Evolutionary conservation across 1,139 yeast genomes (phyloP), one percentile per base, ranked within the genome.

Genomic region (Hemisphaericaspora xylofermentans): DNA sequence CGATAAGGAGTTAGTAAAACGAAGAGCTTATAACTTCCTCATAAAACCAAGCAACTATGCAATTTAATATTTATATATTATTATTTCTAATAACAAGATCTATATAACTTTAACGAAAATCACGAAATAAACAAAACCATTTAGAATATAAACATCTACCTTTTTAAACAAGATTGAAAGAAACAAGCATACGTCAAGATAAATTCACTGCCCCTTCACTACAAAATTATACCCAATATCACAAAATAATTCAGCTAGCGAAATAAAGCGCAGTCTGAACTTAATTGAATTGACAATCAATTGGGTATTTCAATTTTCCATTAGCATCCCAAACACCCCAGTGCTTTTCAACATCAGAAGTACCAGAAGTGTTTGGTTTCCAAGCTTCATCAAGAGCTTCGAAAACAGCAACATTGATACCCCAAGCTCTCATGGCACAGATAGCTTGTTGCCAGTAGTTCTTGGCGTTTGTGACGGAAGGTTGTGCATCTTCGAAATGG

Each of bases 311-410:
- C 64, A 76, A 68, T 36, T 63, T 61, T 64, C 78, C 66, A 57
- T 73, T 60, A 41, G 76, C 53, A 53, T 81, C 84, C 73, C 83
- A 85, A 46, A 87, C 85, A 74, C 97, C 97, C 96, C 96, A 89
- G 75, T 87, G 80, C 65, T 84, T 82, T 74, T 89, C 97, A 53
- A 88, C 95, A 59, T 82, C 91, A 47, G 80, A 70, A 49, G 88
- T 82, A 57, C 91, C 95, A 43, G 93, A 82, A 52, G 95, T 80
- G 63, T 80, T 78, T 57, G 96, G 96, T 75, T 91, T 91, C 96
- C 97, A 91, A 48, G 86, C 78, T 75, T 91, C 98, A 64, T 91
- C 98, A 55, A 83, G 84, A 41, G 96, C 96, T 77, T 91, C 98
- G 60, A 91, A 91, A 39, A 82, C 91, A 61, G 88, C 81, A 42